phyloP scores from a whole-genome alignment of 116 monocot species.

The Phalaenopsis hybrid region DNA sequence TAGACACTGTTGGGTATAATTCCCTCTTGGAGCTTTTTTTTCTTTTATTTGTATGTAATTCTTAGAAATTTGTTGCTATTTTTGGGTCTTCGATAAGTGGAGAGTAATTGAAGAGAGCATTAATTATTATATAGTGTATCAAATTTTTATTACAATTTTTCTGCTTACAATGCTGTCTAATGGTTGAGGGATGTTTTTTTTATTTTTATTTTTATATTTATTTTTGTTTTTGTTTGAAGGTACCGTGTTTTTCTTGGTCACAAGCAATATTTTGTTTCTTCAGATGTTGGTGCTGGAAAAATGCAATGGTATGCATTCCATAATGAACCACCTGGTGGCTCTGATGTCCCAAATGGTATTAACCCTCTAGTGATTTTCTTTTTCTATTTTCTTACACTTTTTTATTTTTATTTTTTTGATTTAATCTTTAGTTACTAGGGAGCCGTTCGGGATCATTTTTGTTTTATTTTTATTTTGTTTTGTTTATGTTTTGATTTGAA shows the following conservation, averaged over 20 bases:
- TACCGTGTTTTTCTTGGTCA: constrained; percentile 98
- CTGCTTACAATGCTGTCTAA: constrained; percentile 7
- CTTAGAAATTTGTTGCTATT: not conserved
- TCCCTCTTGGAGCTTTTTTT: not conserved
- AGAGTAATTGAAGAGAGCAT: not conserved
- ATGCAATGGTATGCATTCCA: constrained; percentile 99
- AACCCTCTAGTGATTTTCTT: constrained; percentile 6
- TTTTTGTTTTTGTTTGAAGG: constrained; percentile 25
- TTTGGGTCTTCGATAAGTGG: not conserved
- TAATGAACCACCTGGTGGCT: constrained; percentile 83
- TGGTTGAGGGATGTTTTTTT: constrained; percentile 12
- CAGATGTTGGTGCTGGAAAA: constrained; percentile 95
- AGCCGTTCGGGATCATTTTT: too few species aligned
- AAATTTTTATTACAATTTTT: not conserved
- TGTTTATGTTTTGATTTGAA: too few species aligned
- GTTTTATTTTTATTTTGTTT: too few species aligned
- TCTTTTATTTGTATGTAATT: not conserved
- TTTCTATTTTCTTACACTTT: not conserved
- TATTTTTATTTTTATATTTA: not conserved
- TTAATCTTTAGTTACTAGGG: not conserved
- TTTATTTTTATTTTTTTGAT: not conserved
- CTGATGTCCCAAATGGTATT: constrained; percentile 81
- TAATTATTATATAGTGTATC: not conserved
- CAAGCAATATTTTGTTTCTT: constrained; percentile 99
- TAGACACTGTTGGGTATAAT: constrained; percentile 89